A percentile compares a stretch with the other conserved stretches of the same genome.
phyloP scores from a whole-genome alignment of 2,329 filamentous ascomycete species.

The Penicillium sp. region DNA sequence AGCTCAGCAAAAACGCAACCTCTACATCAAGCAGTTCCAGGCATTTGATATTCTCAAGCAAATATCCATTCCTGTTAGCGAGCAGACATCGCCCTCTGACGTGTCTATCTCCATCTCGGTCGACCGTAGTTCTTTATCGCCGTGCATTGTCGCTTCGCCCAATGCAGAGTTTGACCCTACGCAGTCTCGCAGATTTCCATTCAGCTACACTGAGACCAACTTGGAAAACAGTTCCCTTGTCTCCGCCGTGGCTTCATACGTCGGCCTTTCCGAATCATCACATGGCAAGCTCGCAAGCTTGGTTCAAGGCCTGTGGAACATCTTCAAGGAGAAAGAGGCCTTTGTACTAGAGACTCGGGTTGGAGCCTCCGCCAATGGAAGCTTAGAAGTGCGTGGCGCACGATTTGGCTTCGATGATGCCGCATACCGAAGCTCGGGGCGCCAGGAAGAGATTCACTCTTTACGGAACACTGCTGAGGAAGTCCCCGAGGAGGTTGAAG shows the following conservation, averaged over 20 bases:
- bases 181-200: slow-evolving; percentile 58
- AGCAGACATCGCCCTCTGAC: slow-evolving; percentile 38
- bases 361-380: slow-evolving; percentile 41
- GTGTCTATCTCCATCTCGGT: slow-evolving; percentile 64
- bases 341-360: slow-evolving; percentile 59
- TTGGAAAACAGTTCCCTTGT: slow-evolving; percentile 46
- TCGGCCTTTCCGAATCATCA: slow-evolving; percentile 54
- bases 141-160: slow-evolving; percentile 64
- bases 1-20: slow-evolving; percentile 34
- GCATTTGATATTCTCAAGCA: slow-evolving; percentile 58
- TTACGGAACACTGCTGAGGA: slow-evolving; percentile 55
- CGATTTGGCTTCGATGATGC: slow-evolving; percentile 70
- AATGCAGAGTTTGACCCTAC: slow-evolving; percentile 46
- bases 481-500: slow-evolving; percentile 60
- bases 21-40: slow-evolving; percentile 58
- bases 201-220: slow-evolving; percentile 57
- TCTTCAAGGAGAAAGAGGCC: slow-evolving; percentile 67
- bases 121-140: slow-evolving; percentile 62
- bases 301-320: slow-evolving; percentile 55
- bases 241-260: slow-evolving; percentile 43
- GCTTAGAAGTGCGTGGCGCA: slow-evolving; percentile 54
- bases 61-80: slow-evolving; percentile 48
- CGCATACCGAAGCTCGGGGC: slow-evolving; percentile 61
- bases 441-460: slow-evolving; percentile 61
- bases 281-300: slow-evolving; percentile 50